Evolutionary conservation across 257 asterid species (phyloP).

Genomic region (Penstemon barbatus): DNA sequence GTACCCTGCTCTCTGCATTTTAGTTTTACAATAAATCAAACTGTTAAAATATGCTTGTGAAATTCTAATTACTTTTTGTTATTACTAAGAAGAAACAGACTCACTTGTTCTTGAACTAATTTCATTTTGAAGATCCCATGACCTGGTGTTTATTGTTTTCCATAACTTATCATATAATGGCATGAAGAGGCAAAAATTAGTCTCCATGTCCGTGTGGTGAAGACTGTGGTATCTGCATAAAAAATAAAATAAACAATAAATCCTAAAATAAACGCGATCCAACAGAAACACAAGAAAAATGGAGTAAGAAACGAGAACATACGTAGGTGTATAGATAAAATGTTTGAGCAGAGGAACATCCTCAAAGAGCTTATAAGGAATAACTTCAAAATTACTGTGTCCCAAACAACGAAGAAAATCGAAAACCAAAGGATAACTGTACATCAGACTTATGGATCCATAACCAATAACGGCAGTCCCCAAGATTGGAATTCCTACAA

Average conservation of each 20-base stretch:
- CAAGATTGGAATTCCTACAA: conserved; percentile 68
- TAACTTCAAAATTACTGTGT: conserved; percentile 74
- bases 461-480: conserved; percentile 66
- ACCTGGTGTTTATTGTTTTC: conserved; percentile 53
- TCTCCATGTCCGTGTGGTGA: conserved; percentile 65
- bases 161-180: conserved; percentile 75
- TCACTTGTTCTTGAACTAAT: conserved; percentile 67
- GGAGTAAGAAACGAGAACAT: conserved; percentile 27
- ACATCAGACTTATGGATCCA: conserved; percentile 70
- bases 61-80: neutral
- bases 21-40: neutral
- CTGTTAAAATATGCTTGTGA: neutral
- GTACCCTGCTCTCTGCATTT: conserved; percentile 65
- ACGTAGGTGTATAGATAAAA: conserved; percentile 78
- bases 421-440: conserved; percentile 60
- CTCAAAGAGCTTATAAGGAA: conserved; percentile 54
- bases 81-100: conserved; percentile 27
- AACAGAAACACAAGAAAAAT: no score
- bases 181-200: conserved; percentile 94
- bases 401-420: conserved; percentile 89
- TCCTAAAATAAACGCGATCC: no score
- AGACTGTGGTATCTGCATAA: conserved; percentile 73
- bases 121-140: conserved; percentile 70
- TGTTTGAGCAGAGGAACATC: conserved; percentile 59
- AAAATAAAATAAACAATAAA: neutral